Evolutionary conservation across 208 protist genomes (phyloP), one percentile per base, ranked within the genome.

Genomic region (Acanthamoeba culbertsoni): DNA sequence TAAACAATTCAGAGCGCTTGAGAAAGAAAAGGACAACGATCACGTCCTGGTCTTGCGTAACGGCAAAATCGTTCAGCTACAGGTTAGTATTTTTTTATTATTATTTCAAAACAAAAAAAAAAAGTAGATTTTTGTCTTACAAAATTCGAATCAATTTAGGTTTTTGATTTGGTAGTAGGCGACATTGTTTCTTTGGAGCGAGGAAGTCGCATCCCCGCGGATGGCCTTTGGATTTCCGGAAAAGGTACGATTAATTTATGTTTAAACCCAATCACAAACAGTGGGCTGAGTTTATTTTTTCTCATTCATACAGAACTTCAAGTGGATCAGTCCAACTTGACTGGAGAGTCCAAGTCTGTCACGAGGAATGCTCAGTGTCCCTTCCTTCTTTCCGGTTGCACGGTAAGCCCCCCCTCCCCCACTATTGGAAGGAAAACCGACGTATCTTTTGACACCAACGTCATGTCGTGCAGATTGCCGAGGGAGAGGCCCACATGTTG

Each of bases 1-100:
- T 45, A 82, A 94, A 7, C 96, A 98, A 63, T 99, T 99, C 95
- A 95, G 97, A 18, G 94, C 98, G 53, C 95, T 99, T 0, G 99
- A 98, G 57, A 96, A 97, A 59, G 97, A 98, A 91, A 98, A 98
- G 90, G 96, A 98, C 1, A 97, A 98, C 59, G 97, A 97, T 91
- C 96, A 95, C 51, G 97, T 98, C 45, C 94, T 96, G 28, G 98
- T 98, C 43, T 96, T 98, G n/a, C 97, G 99, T 63, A 97, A 97
- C 57, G 99, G 98, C 10, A 59, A 59, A 35, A 59, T 88, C 77
- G 35, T 46, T 33, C 28, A 88, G 57, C 12, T 77, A 31, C n/a
- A 33, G 65, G 65, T 77, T 20, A 12, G 31, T 40, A 12, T n/a
- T n/a, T 18, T 20, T 77, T n/a, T 77, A 43, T 20, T 31, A 14